phyloP scores from a whole-genome alignment of 78 protist species.

The slime mould (Dictyostelium discoideum) region dicty_2.7 NC_007089.4:5354001-5354500 shows the following conservation, averaged over 20 bases:
- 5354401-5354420: neutral
- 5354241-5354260: neutral
- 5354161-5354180: neutral
- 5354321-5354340: neutral
- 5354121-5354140: neutral
- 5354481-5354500: neutral
- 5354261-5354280: neutral
- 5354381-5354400: neutral
- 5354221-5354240: neutral
- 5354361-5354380: neutral
- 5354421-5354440: neutral
- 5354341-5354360: neutral
- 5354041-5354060: neutral
- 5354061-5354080: neutral
- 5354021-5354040: neutral
- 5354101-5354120: neutral
- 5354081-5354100: neutral
- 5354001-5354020: neutral
- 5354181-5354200: neutral
- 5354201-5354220: neutral
- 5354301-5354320: conserved; percentile 10
- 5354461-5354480: neutral
- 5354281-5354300: neutral
- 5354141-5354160: neutral
- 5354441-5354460: conserved; percentile 11